Conservation (phyloP, 305 asterid species). For the Stenogyne calaminthoides region DNA sequence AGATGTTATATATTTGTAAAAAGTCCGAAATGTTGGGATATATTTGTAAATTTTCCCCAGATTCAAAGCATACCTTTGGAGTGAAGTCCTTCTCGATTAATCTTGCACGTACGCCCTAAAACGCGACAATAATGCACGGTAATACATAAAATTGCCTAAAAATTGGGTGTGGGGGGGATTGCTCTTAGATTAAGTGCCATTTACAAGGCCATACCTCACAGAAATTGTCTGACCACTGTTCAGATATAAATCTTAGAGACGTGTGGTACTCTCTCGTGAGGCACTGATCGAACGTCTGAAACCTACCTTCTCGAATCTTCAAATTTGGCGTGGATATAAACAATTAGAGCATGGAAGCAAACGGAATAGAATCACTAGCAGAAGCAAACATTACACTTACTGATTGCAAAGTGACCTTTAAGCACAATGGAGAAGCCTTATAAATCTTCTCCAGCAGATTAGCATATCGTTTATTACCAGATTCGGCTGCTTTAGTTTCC, state of each 20-base stretch:
- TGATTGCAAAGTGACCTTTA: constrained; percentile 88
- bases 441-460: constrained; percentile 56
- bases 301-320: constrained; percentile 93
- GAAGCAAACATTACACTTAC: constrained; percentile 47
- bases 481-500: constrained; percentile 61
- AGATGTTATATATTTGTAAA: background rate
- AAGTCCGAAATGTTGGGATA: background rate
- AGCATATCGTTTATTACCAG: constrained; percentile 52
- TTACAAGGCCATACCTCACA: constrained; percentile 58
- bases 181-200: background rate
- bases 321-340: constrained; percentile 27
- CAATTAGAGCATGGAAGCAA: constrained; percentile 21
- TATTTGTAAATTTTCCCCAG: background rate
- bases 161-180: background rate
- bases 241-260: constrained; percentile 71
- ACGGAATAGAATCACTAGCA: constrained; percentile 8
- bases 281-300: constrained; percentile 90
- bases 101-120: constrained; percentile 92
- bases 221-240: constrained; percentile 62
- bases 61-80: constrained; percentile 69
- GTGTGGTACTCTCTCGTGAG: constrained; percentile 79
- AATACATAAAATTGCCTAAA: background rate
- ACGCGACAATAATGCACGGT: background rate
- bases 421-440: constrained; percentile 88
- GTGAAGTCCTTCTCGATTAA: constrained; percentile 90